phyloP scores from a whole-genome alignment of 768 basidiomycete species.

The Mrakia gelida region DNA sequence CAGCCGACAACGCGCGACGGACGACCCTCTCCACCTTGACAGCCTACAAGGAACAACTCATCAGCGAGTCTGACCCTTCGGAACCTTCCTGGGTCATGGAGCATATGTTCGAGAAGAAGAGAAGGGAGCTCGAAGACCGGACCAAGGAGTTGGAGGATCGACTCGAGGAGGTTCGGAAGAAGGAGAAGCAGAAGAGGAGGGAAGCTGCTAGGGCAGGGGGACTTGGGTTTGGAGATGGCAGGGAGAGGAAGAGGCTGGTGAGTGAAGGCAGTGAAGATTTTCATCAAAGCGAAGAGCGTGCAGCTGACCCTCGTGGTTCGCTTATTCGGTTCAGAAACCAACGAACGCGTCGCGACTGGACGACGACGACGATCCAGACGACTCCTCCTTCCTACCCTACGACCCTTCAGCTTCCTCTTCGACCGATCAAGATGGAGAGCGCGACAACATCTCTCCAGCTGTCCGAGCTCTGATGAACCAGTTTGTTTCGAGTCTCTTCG shows the following conservation, averaged over 20 bases:
- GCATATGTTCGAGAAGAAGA: conserved; percentile 63
- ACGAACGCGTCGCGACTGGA: conserved; percentile 1
- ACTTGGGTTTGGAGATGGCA: conserved; percentile 24
- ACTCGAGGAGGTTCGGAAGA: background rate
- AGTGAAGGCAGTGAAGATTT: conserved; percentile 32
- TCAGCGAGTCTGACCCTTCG: conserved; percentile 35
- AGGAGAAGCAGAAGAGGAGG: background rate
- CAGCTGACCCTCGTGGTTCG: background rate
- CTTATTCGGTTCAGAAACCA: background rate
- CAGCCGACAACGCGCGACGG: conserved; percentile 12
- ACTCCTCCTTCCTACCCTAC: conserved; percentile 71
- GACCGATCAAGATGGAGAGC: conserved; percentile 38
- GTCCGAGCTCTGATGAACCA: conserved; percentile 74
- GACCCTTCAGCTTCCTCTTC: conserved; percentile 33
- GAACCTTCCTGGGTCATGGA: conserved; percentile 71
- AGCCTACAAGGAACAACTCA: conserved; percentile 15
- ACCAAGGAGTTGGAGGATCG: conserved; percentile 7
- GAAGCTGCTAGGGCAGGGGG: background rate
- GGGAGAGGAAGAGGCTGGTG: conserved; percentile 56
- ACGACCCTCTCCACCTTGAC: conserved; percentile 26
- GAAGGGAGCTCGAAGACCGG: conserved; percentile 60
- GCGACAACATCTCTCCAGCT: conserved; percentile 66
- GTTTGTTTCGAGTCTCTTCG: conserved; percentile 49
- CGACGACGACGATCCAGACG: conserved; percentile 48
- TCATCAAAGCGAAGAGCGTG: background rate